Evolutionary conservation across 169 alveolate genomes (phyloP).

Genomic region (Toxoplasma gondii): DNA sequence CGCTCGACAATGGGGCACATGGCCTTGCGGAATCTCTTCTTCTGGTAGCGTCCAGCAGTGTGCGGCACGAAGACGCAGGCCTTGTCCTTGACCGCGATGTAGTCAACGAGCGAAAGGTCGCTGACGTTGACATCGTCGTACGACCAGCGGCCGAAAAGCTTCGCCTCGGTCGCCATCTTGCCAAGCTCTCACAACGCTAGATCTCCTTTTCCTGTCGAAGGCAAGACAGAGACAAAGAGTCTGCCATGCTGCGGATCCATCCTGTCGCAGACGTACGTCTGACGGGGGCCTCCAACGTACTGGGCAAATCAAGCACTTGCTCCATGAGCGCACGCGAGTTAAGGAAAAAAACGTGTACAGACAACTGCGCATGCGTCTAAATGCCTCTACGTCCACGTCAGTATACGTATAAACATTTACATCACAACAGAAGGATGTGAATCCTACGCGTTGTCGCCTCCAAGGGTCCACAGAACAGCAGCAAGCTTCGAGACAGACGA

Average conservation of each 20-base stretch:
- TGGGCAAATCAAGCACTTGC: too few species aligned
- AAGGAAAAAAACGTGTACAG: too few species aligned
- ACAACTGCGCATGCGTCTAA: too few species aligned
- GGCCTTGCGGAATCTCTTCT: slow-evolving; percentile 98
- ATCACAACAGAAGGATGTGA: too few species aligned
- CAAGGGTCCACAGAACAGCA: too few species aligned
- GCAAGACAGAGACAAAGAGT: neutral
- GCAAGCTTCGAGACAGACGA: too few species aligned
- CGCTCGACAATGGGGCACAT: slow-evolving; percentile 99
- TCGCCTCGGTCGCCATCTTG: slow-evolving; percentile 68
- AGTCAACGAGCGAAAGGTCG: slow-evolving; percentile 92
- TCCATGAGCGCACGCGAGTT: too few species aligned
- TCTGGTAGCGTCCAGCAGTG: slow-evolving; percentile 99
- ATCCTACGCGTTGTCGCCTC: too few species aligned
- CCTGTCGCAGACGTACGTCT: neutral
- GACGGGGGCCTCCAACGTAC: too few species aligned
- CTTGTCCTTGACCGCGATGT: slow-evolving; percentile 90
- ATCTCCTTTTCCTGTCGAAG: neutral
- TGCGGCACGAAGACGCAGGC: slow-evolving; percentile 98
- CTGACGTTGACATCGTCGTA: slow-evolving; percentile 94
- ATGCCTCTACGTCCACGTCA: too few species aligned
- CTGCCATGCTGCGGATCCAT: neutral
- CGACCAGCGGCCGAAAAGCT: slow-evolving; percentile 97
- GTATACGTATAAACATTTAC: too few species aligned
- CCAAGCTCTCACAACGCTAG: neutral